Evolutionary conservation across 768 basidiomycete genomes (phyloP).

Genomic region (Panaeolus papilionaceus): DNA sequence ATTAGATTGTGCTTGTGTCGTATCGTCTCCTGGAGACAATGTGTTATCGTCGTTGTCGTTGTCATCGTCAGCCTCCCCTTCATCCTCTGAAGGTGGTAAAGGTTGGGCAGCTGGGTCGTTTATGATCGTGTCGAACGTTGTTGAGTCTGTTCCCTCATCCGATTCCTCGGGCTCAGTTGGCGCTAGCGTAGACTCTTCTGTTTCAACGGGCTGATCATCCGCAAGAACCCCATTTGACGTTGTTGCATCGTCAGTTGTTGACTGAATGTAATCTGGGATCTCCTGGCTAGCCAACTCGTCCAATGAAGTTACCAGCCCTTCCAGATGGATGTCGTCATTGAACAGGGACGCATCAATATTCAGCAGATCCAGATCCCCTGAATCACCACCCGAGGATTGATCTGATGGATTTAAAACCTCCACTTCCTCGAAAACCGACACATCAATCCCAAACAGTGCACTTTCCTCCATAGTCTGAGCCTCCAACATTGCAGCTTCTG

Average conservation of each 20-base stretch:
- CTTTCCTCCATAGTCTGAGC: background rate
- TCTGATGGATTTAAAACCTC: background rate
- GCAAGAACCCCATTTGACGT: background rate
- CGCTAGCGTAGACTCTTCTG: background rate
- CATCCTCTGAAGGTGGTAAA: background rate
- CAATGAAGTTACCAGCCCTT: background rate
- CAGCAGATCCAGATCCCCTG: constrained; percentile 8
- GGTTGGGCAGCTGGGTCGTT: background rate
- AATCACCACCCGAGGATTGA: background rate
- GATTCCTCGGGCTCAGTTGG: background rate
- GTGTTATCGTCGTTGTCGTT: background rate
- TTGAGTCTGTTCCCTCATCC: background rate
- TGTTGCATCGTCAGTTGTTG: background rate
- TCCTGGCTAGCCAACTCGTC: background rate
- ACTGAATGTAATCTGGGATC: background rate
- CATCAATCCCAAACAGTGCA: background rate
- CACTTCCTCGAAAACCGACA: background rate
- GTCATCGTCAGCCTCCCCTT: background rate
- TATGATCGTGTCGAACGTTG: background rate
- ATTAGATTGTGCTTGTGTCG: background rate
- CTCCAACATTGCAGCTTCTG: background rate
- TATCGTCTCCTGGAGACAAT: background rate
- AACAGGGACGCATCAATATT: constrained; percentile 1
- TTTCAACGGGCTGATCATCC: background rate
- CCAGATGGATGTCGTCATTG: constrained; percentile 8